These are phyloP conservation scores for Ceratocystis variospora DNA, from an alignment of 2,329 filamentous ascomycete species.

Conservation along the genomic window DNA sequence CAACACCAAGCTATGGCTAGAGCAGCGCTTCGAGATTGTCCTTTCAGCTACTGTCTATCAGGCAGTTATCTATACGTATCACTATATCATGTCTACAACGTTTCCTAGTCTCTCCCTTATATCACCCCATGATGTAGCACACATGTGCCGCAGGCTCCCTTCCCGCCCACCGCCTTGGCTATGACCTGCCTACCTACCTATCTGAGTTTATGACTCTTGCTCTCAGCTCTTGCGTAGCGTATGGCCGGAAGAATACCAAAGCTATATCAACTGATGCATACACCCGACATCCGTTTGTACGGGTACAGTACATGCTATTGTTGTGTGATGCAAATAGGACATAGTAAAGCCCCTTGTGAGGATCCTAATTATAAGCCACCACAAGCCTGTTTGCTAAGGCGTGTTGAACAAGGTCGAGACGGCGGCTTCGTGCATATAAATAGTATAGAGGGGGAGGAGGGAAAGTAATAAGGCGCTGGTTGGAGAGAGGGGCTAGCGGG, in stretches of 20 bases:
- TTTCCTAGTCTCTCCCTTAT: neutral
- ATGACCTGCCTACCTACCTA: neutral
- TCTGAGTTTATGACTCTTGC: neutral
- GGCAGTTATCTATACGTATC: neutral
- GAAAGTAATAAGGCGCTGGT: neutral
- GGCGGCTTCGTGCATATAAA: neutral
- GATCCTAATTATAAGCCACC: neutral
- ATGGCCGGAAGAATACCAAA: neutral
- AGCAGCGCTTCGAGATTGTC: too few relatives aligned
- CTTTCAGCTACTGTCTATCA: too few relatives aligned
- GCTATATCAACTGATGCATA: neutral
- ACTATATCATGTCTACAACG: neutral
- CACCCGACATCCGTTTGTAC: neutral
- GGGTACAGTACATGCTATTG: neutral
- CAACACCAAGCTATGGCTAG: too few relatives aligned
- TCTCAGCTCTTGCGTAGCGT: neutral
- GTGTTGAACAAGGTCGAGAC: neutral
- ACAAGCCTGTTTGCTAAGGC: neutral
- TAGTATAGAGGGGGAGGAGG: neutral
- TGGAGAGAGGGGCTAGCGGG: neutral
- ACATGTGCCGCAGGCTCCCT: neutral
- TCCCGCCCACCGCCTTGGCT: neutral
- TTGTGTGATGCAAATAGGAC: neutral
- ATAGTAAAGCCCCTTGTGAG: neutral
- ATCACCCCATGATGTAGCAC: neutral